Conservation (phyloP, 1,139 yeast species). For the Geotrichum bryndzae region DNA sequence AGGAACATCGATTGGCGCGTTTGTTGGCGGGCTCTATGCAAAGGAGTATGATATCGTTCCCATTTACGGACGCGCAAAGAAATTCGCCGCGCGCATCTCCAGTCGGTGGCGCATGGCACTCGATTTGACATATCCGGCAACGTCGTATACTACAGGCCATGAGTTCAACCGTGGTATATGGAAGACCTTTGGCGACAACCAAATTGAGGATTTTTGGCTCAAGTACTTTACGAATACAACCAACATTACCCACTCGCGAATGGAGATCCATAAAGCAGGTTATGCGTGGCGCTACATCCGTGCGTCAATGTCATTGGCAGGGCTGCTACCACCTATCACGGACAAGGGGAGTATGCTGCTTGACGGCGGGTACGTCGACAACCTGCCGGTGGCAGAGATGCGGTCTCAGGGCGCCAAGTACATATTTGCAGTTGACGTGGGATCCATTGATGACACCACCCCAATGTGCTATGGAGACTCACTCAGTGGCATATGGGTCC, state of each 20-base stretch:
- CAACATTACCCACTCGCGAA: slow-evolving; percentile 87
- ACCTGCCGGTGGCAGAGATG: slow-evolving; percentile 90
- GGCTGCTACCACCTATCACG: slow-evolving; percentile 79
- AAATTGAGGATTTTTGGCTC: slow-evolving; percentile 96
- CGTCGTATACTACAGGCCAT: slow-evolving; percentile 94
- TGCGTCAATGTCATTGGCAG: slow-evolving; percentile 96
- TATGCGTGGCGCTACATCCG: slow-evolving; percentile 93
- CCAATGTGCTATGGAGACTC: slow-evolving; percentile 93
- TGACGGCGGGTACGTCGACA: slow-evolving; percentile 95
- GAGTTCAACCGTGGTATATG: slow-evolving; percentile 95
- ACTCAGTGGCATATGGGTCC: slow-evolving; percentile 85
- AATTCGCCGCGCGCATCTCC: slow-evolving; percentile 74
- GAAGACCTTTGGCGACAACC: slow-evolving; percentile 87
- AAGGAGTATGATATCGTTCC: slow-evolving; percentile 87
- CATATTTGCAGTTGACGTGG: slow-evolving; percentile 92
- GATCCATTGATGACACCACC: slow-evolving; percentile 86
- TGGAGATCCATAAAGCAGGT: slow-evolving; percentile 91
- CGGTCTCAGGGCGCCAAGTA: slow-evolving; percentile 73
- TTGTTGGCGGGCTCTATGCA: slow-evolving; percentile 93
- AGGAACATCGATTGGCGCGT: slow-evolving; percentile 94
- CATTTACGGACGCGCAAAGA: slow-evolving; percentile 82
- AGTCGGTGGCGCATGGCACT: slow-evolving; percentile 79
- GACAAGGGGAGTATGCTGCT: slow-evolving; percentile 82
- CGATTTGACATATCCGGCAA: slow-evolving; percentile 88
- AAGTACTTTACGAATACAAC: slow-evolving; percentile 85